These are phyloP conservation scores for Rosellinia necatrix DNA, from an alignment of 2,329 filamentous ascomycete genomes.

Conservation along the genomic window DNA sequence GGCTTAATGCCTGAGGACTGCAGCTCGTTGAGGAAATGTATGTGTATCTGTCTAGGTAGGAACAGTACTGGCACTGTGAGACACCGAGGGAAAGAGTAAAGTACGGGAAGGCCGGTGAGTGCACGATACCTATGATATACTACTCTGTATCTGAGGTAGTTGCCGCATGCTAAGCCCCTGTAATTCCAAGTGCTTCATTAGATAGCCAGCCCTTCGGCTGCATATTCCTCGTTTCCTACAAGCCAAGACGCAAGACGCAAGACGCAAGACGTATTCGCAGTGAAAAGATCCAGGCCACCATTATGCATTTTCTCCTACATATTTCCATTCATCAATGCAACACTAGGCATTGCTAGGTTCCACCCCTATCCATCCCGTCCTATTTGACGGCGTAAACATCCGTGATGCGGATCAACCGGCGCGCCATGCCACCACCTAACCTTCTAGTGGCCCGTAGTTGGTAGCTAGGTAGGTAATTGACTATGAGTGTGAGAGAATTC, in stretches of 20 bases:
- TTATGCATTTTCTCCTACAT: conserved; percentile 3
- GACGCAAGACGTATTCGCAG: not conserved
- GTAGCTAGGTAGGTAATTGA: too few species aligned
- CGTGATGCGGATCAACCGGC: not conserved
- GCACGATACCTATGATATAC: not conserved
- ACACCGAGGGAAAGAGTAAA: too few species aligned
- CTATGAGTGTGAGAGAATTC: too few species aligned
- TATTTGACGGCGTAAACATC: not conserved
- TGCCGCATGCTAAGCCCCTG: too few species aligned
- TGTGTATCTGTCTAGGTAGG: too few species aligned
- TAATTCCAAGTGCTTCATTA: not conserved
- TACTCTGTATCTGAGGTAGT: not conserved
- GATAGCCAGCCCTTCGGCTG: conserved; percentile 1
- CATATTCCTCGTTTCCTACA: conserved; percentile 4
- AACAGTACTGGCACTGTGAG: too few species aligned
- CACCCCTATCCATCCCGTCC: not conserved
- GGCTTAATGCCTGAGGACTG: too few species aligned
- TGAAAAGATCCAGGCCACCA: not conserved
- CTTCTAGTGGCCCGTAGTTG: not conserved
- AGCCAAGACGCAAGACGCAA: conserved; percentile 3
- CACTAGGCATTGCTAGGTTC: too few species aligned
- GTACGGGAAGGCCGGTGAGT: conserved; percentile 2
- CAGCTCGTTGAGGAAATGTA: not conserved
- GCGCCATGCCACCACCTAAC: not conserved
- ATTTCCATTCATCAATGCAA: conserved; percentile 3